Evolutionary conservation across 2,329 filamentous ascomycete genomes (phyloP), one percentile per base, ranked within the genome.

Genomic region (Lachnellula willkommii): DNA sequence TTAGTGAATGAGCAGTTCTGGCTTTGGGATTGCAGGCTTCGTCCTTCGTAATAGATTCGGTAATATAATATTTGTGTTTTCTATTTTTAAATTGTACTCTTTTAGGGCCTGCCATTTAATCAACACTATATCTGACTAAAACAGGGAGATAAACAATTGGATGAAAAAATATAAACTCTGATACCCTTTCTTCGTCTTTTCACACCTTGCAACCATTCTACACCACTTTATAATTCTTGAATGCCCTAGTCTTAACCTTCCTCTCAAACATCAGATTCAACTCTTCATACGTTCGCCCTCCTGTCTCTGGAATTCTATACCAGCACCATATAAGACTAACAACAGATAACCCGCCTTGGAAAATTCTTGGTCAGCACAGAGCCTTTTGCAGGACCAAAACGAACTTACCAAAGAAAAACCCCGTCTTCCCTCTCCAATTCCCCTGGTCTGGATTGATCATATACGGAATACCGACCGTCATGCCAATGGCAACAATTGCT

Each of bases 201-300:
- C 28, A 32, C 28, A 9, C 28, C 28, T 11, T 32, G 2, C 9
- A 1, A 4, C 28, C 11, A 4, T 32, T 11, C 9, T 32, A 40
- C 15, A n/a, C 37, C 5, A 65, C 55, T 40, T 60, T 64, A 46
- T 63, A 66, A 26, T 63, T 47, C 47, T 63, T 61, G 39, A 69
- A 73, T 11, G 69, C 65, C 46, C 70, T 66, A 9, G 70, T 68
- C 39, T 62, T 58, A 8, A 70, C 64, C 14, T 61, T 63, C n/a
- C 57, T 60, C 17, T 72, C 71, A 63, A 79, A 79, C 63, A 79
- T 63, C 6, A 72, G 60, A 59, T 78, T 76, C 11, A 79, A 70
- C 67, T 79, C 75, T 55, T 75, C 74, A 50, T 75, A 72, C 1
- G 72, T 74, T 43, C 73, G 69, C 3, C 72, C 73, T n/a, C 71